Base-by-base conservation (phyloP, 2,329 filamentous ascomycete genomes). In the Xylariaceae sp. region DNA sequence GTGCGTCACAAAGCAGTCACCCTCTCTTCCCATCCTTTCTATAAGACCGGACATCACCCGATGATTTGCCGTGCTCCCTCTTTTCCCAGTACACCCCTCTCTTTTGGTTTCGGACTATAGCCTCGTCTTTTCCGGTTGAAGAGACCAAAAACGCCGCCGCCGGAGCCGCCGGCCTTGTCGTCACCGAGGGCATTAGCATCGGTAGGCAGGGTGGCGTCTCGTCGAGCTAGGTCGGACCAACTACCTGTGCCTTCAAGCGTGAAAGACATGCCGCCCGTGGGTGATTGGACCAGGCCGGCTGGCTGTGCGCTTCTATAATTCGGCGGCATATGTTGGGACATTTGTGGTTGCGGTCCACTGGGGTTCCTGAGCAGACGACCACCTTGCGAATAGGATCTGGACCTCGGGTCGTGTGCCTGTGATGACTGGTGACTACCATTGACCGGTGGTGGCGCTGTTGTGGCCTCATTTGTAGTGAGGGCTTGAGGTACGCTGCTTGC, bases 11-110 rank as follows among this genome's bases (percentile, higher is more conserved):
- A 57, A 49, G 54, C 36, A 55, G 53, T 52, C 32, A 51, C 55
- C 42, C 41, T 26, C 21, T 35, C n/a, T 46, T 39, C 30, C 45
- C 20, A 21, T 43, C 20, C 18, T 50, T 18, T 47, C 41, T 42
- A 41, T n/a, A n/a, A n/a, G n/a, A n/a, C n/a, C n/a, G n/a, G n/a
- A n/a, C 18, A 42, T 18, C 37, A 15, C 29, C 24, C 86, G 67
- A 93, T 88, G 51, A 93, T 83, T 60, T 91, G 87, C 69, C 94
- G 82, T 9, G 94, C 92, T 13, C 94, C 94, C 71, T 97, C 92
- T 70, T 97, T 97, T 52, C 94, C 94, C 53, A 99, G 70, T 6
- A 99, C 92, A 53, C 94, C 94, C 50, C 91, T 84, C 75, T 97
- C 92, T 71, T 91, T 93, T 21, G 92, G 92, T 75, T 96, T 97